These are phyloP conservation scores for Cymbidium sinense DNA, from an alignment of 106 monocot genomes.

Conservation along the genomic window DNA sequence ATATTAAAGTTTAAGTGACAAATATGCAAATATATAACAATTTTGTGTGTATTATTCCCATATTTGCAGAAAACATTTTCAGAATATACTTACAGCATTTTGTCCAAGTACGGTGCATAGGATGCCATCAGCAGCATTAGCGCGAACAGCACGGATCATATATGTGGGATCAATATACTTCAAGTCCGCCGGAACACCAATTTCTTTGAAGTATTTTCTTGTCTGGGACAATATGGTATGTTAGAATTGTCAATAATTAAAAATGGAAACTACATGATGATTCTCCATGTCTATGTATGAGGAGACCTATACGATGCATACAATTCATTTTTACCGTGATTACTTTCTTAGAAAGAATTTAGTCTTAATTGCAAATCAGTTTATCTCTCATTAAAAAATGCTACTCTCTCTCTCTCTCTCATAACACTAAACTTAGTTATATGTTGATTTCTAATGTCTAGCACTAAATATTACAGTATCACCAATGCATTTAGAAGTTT, in stretches of 20 bases:
- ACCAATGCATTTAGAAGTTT: no score
- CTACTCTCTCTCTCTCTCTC: not conserved
- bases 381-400: not conserved
- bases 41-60: no score
- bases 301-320: not conserved
- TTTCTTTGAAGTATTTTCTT: constrained; percentile 74
- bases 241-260: not conserved
- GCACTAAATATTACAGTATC: no score
- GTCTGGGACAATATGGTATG: constrained; percentile 27
- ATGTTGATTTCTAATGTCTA: no score
- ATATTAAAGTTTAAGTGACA: no score
- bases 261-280: not conserved
- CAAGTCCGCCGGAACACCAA: constrained; percentile 54
- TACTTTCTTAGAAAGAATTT: no score
- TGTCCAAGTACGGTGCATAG: constrained; percentile 96
- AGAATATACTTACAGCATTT: constrained; percentile 68
- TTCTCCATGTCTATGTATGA: not conserved
- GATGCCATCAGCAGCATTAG: constrained; percentile 92
- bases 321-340: no score
- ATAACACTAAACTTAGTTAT: no score
- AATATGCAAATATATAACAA: no score
- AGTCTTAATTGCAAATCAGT: not conserved
- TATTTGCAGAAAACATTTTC: not conserved
- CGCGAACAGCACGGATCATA: constrained; percentile 82
- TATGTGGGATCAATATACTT: constrained; percentile 94